A percentile compares a stretch with the other conserved stretches of the same genome.
phyloP scores from a whole-genome alignment of 1,284 basidiomycete genomes.

The Trichosporon coremiiforme region DNA sequence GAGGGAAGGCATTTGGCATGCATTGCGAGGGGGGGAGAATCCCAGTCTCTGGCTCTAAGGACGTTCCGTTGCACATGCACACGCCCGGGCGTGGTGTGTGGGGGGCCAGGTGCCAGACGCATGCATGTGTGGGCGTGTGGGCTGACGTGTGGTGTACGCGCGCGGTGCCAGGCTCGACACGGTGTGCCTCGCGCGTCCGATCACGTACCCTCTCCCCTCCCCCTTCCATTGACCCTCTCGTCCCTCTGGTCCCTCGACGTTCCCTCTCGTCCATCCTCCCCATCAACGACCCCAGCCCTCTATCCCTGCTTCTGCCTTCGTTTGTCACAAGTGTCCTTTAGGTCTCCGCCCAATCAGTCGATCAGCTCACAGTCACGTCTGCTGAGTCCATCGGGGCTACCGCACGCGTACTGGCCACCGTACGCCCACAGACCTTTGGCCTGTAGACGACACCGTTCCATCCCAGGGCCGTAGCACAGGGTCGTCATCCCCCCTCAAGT shows the following conservation, averaged over 20 bases:
- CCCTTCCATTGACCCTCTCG: conserved; percentile 12
- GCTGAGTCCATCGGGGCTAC: not conserved
- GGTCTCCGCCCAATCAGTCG: not conserved
- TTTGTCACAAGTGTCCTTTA: conserved; percentile 9
- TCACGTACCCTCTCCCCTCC: conserved; percentile 11
- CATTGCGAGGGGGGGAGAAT: not conserved
- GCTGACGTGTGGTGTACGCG: not conserved
- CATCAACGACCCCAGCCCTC: not conserved
- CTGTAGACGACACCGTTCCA: conserved; percentile 11
- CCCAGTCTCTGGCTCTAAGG: not conserved
- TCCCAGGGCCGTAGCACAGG: conserved; percentile 3
- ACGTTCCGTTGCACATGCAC: not conserved
- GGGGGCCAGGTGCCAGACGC: not conserved
- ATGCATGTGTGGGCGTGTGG: not conserved
- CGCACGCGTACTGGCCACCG: not conserved
- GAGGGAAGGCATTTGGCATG: too few relatives aligned
- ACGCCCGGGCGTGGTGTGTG: not conserved
- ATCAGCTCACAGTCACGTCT: not conserved
- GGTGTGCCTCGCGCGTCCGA: conserved; percentile 6
- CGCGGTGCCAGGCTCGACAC: not conserved
- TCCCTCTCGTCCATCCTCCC: not conserved
- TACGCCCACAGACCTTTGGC: not conserved
- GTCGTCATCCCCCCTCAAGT: not conserved
- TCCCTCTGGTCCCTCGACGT: not conserved
- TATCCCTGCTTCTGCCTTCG: conserved; percentile 1